These are phyloP conservation scores for Volvox reticuliferus DNA, from an alignment of 139 green algal species.

Conservation along the genomic window DNA sequence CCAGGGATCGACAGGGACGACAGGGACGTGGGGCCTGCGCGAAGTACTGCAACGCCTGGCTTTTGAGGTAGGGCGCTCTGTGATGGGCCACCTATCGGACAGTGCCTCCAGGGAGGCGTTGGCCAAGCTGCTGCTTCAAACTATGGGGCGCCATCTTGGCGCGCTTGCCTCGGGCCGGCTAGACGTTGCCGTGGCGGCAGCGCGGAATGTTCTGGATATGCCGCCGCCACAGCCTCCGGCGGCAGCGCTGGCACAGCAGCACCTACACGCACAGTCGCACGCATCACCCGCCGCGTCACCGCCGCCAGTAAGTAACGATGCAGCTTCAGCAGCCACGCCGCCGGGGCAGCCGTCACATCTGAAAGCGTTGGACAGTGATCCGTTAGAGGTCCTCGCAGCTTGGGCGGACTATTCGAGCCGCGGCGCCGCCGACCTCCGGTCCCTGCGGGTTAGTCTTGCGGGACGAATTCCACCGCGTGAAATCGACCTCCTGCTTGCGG, in stretches of 20 bases:
- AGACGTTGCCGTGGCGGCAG: conserved; percentile 11
- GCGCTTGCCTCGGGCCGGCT: conserved; percentile 42
- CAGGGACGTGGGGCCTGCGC: conserved; percentile 12
- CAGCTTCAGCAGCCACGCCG: not conserved
- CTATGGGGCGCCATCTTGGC: conserved; percentile 50
- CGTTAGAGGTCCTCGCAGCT: not conserved
- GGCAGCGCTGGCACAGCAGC: not conserved
- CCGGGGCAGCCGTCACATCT: not conserved
- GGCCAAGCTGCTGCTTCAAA: conserved; percentile 47
- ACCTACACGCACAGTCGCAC: not conserved
- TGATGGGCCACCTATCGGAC: conserved; percentile 16
- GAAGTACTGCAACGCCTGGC: conserved; percentile 42
- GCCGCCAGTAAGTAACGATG: not conserved
- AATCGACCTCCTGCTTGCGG: conserved; percentile 43
- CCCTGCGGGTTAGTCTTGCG: conserved; percentile 43
- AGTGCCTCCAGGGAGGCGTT: conserved; percentile 23
- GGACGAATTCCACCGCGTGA: conserved; percentile 48
- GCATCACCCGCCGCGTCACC: not conserved
- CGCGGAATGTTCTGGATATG: conserved; percentile 4
- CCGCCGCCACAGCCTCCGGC: not conserved
- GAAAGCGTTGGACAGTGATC: not conserved
- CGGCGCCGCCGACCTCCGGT: conserved; percentile 16
- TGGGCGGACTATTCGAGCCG: conserved; percentile 25
- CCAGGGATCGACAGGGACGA: not conserved
- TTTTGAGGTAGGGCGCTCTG: conserved; percentile 48